phyloP scores from a whole-genome alignment of 345 rosid genomes.

The Excoecaria cochinchinensis region DNA sequence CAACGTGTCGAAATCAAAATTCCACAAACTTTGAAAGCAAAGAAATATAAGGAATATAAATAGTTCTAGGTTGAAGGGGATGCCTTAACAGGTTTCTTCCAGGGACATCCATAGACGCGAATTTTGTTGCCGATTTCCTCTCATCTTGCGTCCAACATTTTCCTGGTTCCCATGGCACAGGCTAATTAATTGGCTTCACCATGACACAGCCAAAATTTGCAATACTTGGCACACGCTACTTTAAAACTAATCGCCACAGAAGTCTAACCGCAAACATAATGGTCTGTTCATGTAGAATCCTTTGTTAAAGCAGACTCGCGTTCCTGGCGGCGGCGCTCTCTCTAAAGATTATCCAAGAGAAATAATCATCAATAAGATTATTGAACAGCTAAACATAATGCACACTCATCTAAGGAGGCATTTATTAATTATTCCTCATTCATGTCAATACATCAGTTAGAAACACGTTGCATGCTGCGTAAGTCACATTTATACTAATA shows the following conservation, averaged over 20 bases:
- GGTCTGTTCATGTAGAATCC: conserved; percentile 20
- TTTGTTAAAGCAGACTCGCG: conserved; percentile 34
- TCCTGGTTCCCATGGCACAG: no score
- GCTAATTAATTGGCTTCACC: no score
- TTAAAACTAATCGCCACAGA: background rate
- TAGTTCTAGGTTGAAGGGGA: no score
- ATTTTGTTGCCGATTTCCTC: no score
- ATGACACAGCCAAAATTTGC: no score
- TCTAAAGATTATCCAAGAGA: conserved; percentile 23
- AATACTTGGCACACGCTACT: background rate
- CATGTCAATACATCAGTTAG: background rate
- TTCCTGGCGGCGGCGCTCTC: conserved; percentile 35
- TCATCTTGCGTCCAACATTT: no score
- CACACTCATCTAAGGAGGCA: background rate
- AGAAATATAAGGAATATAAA: no score
- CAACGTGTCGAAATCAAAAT: no score
- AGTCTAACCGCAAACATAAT: conserved; percentile 2
- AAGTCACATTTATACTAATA: background rate
- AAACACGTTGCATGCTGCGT: background rate
- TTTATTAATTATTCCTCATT: background rate
- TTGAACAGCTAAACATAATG: background rate
- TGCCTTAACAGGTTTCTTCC: no score
- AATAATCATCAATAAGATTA: background rate
- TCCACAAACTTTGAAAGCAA: no score
- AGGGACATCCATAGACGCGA: no score